Evolutionary conservation across 257 asterid genomes (phyloP).

Genomic region (Datura wrightii): DNA sequence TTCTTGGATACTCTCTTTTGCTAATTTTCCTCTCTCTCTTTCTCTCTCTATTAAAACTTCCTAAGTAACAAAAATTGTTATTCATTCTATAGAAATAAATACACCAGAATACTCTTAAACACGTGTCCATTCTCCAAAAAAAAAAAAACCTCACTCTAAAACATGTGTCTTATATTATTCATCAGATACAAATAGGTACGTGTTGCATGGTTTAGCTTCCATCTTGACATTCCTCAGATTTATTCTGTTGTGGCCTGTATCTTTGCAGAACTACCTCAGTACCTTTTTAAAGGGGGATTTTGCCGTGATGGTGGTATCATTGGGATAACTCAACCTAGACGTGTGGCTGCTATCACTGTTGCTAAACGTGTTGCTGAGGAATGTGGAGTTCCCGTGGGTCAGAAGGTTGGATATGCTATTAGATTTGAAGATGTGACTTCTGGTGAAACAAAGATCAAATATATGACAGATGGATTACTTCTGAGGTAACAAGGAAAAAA

Average conservation of each 20-base stretch:
- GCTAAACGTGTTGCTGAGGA: constrained; percentile 98
- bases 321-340: constrained; percentile 97
- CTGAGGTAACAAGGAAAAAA: constrained; percentile 61
- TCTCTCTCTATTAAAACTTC: neutral
- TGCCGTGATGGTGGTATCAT: constrained; percentile 79
- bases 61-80: neutral
- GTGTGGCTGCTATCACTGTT: constrained; percentile 96
- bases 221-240: neutral
- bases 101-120: neutral
- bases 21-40: neutral
- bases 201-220: neutral
- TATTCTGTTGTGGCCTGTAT: constrained; percentile 16
- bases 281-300: constrained; percentile 74
- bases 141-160: too few species aligned
- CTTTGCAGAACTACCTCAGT: constrained; percentile 89
- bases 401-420: constrained; percentile 90
- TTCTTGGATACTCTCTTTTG: neutral
- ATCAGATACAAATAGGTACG: neutral
- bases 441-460: constrained; percentile 78
- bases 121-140: neutral
- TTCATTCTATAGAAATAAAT: neutral
- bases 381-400: constrained; percentile 76
- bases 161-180: neutral
- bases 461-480: constrained; percentile 95
- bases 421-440: constrained; percentile 93